These are phyloP conservation scores for Metahyphopichia silvanorum DNA, from an alignment of 805 yeast species.

Conservation along the genomic window DNA sequence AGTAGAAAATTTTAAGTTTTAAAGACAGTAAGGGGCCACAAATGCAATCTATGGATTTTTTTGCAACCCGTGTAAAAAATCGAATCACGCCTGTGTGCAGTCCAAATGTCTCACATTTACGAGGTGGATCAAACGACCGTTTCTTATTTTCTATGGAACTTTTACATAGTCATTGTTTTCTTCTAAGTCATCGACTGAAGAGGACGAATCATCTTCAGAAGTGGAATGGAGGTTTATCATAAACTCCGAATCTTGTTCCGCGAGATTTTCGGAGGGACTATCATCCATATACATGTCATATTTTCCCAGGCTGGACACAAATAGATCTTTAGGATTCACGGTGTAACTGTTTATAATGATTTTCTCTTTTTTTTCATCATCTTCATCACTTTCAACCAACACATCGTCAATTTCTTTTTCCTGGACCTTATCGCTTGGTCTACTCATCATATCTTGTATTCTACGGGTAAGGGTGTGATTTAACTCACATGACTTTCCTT, in stretches of 20 bases:
- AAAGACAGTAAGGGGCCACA: too few relatives aligned
- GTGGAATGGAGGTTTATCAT: slow-evolving; percentile 14
- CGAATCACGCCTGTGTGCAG: too few relatives aligned
- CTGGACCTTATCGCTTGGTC: slow-evolving; percentile 10
- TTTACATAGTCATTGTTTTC: slow-evolving; percentile 22
- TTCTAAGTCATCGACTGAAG: slow-evolving; percentile 15
- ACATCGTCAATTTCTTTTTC: slow-evolving; percentile 14
- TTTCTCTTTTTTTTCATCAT: slow-evolving; percentile 6
- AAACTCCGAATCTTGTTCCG: slow-evolving; percentile 10
- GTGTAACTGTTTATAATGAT: slow-evolving; percentile 28
- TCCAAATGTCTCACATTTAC: too few relatives aligned
- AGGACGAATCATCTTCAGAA: slow-evolving; percentile 11
- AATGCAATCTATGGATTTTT: too few relatives aligned
- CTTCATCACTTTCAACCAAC: slow-evolving; percentile 13
- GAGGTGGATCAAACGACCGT: too few relatives aligned
- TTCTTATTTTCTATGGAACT: slow-evolving; percentile 7
- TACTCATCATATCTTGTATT: slow-evolving; percentile 21
- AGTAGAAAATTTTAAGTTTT: too few relatives aligned
- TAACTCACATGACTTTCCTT: slow-evolving; percentile 51
- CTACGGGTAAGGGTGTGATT: slow-evolving; percentile 38
- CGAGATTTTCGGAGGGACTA: background rate
- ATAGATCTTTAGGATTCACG: slow-evolving; percentile 25
- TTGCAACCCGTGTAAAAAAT: too few relatives aligned
- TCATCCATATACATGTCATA: slow-evolving; percentile 24
- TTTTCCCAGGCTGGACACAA: slow-evolving; percentile 13